phyloP scores from a whole-genome alignment of 305 asterid species.

The Petunia hybrid region DNA sequence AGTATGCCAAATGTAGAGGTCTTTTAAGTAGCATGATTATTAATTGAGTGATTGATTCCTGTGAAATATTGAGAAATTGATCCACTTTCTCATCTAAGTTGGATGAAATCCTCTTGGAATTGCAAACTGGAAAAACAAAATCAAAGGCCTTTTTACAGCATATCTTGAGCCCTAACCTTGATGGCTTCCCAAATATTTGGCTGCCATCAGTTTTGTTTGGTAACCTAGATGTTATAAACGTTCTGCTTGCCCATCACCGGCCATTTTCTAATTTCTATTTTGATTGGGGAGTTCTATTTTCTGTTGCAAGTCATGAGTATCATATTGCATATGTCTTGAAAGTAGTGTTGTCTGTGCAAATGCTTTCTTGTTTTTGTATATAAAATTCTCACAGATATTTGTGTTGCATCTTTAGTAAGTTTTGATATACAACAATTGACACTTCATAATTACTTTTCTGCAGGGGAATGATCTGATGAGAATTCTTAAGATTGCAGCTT shows the following conservation, averaged over 20 bases:
- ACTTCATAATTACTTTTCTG: conserved; percentile 41
- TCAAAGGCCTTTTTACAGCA: background rate
- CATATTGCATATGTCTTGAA: conserved; percentile 20
- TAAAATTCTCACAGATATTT: conserved; percentile 10
- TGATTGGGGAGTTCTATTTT: background rate
- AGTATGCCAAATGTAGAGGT: background rate
- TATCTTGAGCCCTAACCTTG: conserved; percentile 13
- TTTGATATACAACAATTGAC: conserved; percentile 25
- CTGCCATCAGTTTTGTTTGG: background rate
- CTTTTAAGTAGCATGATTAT: conserved; percentile 18
- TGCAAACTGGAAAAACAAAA: background rate
- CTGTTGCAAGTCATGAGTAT: background rate
- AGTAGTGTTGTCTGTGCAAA: background rate
- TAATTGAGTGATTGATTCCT: background rate
- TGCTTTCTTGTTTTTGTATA: background rate
- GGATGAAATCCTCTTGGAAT: background rate
- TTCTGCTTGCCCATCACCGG: conserved; percentile 26
- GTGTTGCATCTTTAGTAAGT: background rate
- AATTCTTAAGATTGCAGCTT: conserved; percentile 92
- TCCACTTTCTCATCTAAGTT: conserved; percentile 18
- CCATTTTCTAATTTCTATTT: conserved; percentile 30
- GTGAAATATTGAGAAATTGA: background rate
- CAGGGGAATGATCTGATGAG: conserved; percentile 99
- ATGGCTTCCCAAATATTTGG: conserved; percentile 12
- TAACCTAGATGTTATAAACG: background rate